Base-by-base conservation (phyloP, 768 basidiomycete species). In the Mycena epipterygia region DNA sequence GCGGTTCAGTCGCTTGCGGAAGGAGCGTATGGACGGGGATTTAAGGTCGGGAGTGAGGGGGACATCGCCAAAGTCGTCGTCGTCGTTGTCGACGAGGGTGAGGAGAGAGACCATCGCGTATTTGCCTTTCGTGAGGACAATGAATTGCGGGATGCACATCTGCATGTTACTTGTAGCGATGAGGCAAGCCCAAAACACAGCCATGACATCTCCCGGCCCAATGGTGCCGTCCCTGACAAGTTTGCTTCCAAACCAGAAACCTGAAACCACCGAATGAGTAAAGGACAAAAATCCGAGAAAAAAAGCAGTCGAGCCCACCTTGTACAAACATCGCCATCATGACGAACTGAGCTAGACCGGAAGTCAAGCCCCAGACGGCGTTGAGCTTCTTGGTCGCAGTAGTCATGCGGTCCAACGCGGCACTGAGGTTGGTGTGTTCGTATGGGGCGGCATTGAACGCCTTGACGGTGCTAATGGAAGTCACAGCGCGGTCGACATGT, bases 171-270 rank as follows among this genome's bases (percentile, higher is more conserved):
- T 88, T 1, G 90, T 89, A 0, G 91, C 92, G 60, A 94, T 89
- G 30, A 95, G 83, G 75, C 91, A 92, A 0, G 94, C 93, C 93
- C 93, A 95, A 77, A 95, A 95, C 67, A 93, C 92, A 39, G 90
- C 89, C 88, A 92, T 93, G 72, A 95, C 90, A 37, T 88, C 84
- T 11, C 91, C 91, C 0, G 88, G 81, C 5, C 81, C 80, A 61
- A 86, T 84, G 70, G 84, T 85, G 39, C 91, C 93, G 29, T 88
- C 82, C 52, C 85, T 82, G 16, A 95, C 92, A 44, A 94, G 86
- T 75, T 90, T 89, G 17, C 90, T 86, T 35, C 94, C 94, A 73
- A 89, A 95, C 92, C 94, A 95, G 80, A 95, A 95, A 4, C 89
- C 72, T 73, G 39, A 42, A 37, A 21, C n/a, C n/a, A n/a, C n/a